Percentiles rank a stretch among this genome's conserved stretches.
Evolutionary conservation across 495 filamentous ascomycete genomes (phyloP).

Genomic region (Trichocladium uniseriatum): DNA sequence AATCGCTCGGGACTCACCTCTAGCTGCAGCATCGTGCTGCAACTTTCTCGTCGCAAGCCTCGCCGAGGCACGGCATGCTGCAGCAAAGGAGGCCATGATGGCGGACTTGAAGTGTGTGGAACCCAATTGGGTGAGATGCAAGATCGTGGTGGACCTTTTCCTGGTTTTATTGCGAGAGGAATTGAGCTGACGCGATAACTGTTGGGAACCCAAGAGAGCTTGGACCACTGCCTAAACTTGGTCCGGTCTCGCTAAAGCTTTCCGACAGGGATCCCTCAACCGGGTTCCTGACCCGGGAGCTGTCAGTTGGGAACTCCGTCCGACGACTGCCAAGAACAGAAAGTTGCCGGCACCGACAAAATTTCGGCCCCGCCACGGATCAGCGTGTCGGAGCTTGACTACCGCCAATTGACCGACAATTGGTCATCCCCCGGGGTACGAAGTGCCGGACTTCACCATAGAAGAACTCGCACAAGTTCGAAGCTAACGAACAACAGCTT

Average conservation of each 20-base stretch:
- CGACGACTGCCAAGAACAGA: background rate
- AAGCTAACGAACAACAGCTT: background rate
- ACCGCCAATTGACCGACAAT: background rate
- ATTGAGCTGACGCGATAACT: background rate
- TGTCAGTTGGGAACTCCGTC: background rate
- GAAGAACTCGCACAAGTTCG: background rate
- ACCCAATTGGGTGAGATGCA: constrained; percentile 7
- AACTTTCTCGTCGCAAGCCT: constrained; percentile 39
- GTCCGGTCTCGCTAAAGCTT: background rate
- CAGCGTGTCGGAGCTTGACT: background rate
- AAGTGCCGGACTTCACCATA: background rate
- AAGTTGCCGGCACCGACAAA: background rate
- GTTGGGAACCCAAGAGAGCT: constrained; percentile 5
- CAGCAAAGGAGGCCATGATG: constrained; percentile 45
- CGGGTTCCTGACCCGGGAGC: background rate
- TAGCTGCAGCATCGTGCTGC: constrained; percentile 38
- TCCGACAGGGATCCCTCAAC: background rate
- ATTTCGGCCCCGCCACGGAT: constrained; percentile 5
- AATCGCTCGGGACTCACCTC: constrained; percentile 37
- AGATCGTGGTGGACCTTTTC: constrained; percentile 7
- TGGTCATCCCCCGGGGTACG: background rate
- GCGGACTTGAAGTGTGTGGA: constrained; percentile 12
- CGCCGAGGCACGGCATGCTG: constrained; percentile 41
- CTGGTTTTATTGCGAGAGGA: constrained; percentile 4
- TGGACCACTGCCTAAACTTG: background rate